These are phyloP conservation scores for Aspergillus sp. DNA, from an alignment of 2,329 filamentous ascomycete genomes.

Conservation along the genomic window DNA sequence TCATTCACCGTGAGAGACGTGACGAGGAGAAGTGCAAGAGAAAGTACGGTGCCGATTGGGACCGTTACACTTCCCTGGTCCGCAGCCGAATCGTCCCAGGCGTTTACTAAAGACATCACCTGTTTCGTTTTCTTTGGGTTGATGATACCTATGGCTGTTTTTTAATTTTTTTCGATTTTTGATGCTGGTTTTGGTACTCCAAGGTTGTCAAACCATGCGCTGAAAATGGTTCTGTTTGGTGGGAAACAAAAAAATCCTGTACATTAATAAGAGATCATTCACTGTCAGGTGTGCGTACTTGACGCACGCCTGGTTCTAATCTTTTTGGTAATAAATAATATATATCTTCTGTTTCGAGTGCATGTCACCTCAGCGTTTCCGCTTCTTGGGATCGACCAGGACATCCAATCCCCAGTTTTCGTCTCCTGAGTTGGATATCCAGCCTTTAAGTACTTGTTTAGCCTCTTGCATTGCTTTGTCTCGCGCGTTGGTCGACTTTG, in stretches of 20 bases:
- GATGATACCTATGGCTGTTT: not conserved
- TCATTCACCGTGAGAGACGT: constrained; percentile 78
- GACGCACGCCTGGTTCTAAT: not conserved
- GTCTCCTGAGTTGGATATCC: constrained; percentile 34
- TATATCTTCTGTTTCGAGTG: not conserved
- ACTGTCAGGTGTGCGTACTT: too few species aligned
- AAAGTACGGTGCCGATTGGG: constrained; percentile 94
- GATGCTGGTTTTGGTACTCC: not conserved
- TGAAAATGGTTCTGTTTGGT: too few species aligned
- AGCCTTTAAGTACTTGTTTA: constrained; percentile 28
- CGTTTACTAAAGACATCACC: constrained; percentile 57
- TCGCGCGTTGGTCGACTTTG: constrained; percentile 6
- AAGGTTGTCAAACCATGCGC: too few species aligned
- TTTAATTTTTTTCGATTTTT: not conserved
- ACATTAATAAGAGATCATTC: not conserved
- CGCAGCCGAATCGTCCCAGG: constrained; percentile 78
- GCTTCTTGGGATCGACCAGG: constrained; percentile 23
- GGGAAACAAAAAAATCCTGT: not conserved
- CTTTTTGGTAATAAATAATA: not conserved
- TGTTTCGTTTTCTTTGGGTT: not conserved
- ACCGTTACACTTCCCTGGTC: constrained; percentile 78
- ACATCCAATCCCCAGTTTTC: constrained; percentile 33
- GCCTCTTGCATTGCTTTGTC: constrained; percentile 25
- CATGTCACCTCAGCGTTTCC: constrained; percentile 14
- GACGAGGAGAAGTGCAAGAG: constrained; percentile 86